Evolutionary conservation across 2,329 filamentous ascomycete species (phyloP).

Genomic region (Aspergillus sergii): DNA sequence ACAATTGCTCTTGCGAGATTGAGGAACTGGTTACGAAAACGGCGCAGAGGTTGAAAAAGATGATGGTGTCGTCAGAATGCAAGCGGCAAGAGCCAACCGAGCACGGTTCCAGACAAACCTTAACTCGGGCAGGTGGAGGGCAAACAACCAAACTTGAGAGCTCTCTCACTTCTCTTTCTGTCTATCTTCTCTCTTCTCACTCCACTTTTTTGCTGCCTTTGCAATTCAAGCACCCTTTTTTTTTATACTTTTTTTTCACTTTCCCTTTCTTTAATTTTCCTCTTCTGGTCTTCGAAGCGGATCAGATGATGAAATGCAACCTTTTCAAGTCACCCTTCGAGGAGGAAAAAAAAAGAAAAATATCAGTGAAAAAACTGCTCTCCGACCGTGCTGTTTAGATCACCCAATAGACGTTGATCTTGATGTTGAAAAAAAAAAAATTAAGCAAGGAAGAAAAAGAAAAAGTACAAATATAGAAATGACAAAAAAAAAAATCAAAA

Average conservation of each 20-base stretch:
- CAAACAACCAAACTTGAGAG: conserved; percentile 11
- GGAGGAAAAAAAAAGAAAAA: not conserved
- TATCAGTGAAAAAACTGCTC: not conserved
- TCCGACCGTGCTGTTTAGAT: conserved; percentile 14
- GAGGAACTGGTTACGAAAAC: conserved; percentile 30
- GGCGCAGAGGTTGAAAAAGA: conserved; percentile 19
- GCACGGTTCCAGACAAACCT: conserved; percentile 35
- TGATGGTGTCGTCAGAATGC: conserved; percentile 40
- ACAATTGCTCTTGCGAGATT: conserved; percentile 1
- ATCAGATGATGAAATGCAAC: conserved; percentile 11
- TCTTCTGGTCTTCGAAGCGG: not conserved
- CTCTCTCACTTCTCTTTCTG: not conserved
- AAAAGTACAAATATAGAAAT: conserved; percentile 7
- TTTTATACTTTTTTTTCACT: not conserved
- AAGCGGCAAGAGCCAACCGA: conserved; percentile 38
- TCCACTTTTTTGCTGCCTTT: not conserved
- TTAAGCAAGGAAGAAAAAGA: conserved; percentile 3
- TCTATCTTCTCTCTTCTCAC: not conserved
- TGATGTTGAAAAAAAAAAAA: conserved; percentile 8
- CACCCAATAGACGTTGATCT: conserved; percentile 11
- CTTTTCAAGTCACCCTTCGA: not conserved
- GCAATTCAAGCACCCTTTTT: not conserved
- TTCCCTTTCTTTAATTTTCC: conserved; percentile 1
- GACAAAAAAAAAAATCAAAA: not conserved
- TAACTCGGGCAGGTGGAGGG: conserved; percentile 20